Evolutionary conservation across 208 protist genomes (phyloP).

Genomic region (Acanthamoeba healyi): DNA sequence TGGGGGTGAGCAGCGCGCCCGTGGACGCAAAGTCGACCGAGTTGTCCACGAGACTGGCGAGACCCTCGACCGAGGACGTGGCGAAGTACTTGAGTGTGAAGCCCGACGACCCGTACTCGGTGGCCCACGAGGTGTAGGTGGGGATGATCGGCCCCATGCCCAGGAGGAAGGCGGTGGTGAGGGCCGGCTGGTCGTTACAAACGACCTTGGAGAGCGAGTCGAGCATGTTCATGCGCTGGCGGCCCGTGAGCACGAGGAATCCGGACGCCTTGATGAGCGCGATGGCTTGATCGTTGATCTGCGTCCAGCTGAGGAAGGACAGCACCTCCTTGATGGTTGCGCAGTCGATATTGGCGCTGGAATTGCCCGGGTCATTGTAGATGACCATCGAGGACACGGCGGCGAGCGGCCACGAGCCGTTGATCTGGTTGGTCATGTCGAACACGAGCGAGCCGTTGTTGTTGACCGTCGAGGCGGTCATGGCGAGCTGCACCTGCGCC

Average conservation of each 20-base stretch:
- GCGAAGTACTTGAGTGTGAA: constrained; percentile 39
- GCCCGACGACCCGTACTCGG: constrained; percentile 44
- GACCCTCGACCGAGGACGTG: background rate
- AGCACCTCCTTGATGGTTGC: constrained; percentile 49
- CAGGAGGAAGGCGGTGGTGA: constrained; percentile 42
- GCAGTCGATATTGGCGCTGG: too few species aligned
- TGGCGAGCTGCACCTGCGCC: background rate
- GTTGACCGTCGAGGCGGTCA: background rate
- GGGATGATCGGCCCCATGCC: background rate
- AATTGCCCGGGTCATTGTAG: background rate
- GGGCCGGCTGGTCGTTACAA: background rate
- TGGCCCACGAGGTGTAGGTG: constrained; percentile 52
- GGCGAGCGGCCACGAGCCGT: constrained; percentile 1
- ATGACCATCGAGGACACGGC: background rate
- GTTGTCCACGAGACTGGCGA: background rate
- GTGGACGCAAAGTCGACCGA: constrained; percentile 8
- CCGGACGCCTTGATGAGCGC: background rate
- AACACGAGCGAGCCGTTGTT: background rate
- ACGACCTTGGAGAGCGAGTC: background rate
- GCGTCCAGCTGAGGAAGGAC: constrained; percentile 8
- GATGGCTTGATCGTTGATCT: constrained; percentile 31
- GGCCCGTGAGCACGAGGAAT: background rate
- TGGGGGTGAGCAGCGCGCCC: background rate
- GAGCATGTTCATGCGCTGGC: background rate
- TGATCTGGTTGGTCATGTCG: background rate